Percentiles rank a stretch among this genome's conserved stretches.
Evolutionary conservation across 139 green algal species (phyloP).

Genomic region (Chlamydomonas sphaeroides): DNA sequence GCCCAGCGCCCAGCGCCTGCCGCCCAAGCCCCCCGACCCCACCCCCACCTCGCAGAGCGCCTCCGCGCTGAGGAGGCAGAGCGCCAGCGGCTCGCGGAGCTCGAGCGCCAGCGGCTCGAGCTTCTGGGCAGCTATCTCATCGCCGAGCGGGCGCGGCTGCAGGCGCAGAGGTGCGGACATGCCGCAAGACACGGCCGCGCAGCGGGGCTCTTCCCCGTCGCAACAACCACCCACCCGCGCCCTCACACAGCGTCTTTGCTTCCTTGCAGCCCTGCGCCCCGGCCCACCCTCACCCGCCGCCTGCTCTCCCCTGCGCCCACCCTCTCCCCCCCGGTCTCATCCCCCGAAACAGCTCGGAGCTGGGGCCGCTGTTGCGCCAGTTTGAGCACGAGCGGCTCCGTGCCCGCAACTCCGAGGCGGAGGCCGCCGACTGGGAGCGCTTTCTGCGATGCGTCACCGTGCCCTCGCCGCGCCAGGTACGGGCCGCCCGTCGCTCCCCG

Average conservation of each 20-base stretch:
- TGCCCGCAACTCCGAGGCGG: background rate
- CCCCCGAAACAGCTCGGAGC: conserved; percentile 37
- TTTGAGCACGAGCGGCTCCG: conserved; percentile 27
- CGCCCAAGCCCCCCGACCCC: too few species aligned
- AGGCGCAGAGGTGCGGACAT: conserved; percentile 43
- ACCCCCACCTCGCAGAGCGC: too few species aligned
- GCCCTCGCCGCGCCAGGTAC: conserved; percentile 43
- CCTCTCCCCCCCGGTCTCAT: background rate
- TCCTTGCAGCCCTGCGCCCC: too few species aligned
- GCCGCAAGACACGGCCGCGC: too few species aligned
- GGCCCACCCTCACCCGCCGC: too few species aligned
- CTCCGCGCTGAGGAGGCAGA: conserved; percentile 49
- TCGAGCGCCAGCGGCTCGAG: conserved; percentile 49
- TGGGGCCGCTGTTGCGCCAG: conserved; percentile 49
- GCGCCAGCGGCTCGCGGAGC: conserved; percentile 48
- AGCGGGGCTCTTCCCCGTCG: too few species aligned
- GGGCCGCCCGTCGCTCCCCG: too few species aligned
- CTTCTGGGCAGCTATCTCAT: conserved; percentile 33
- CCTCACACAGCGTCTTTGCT: too few species aligned
- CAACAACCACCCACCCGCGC: too few species aligned
- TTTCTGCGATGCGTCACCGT: conserved; percentile 51
- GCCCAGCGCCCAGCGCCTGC: too few species aligned
- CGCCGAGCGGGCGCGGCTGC: conserved; percentile 35
- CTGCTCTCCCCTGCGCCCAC: background rate
- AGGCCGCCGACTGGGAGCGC: conserved; percentile 53